These are phyloP conservation scores for Phyllosticta citribraziliensis DNA, from an alignment of 2,329 filamentous ascomycete species.

Conservation along the genomic window DNA sequence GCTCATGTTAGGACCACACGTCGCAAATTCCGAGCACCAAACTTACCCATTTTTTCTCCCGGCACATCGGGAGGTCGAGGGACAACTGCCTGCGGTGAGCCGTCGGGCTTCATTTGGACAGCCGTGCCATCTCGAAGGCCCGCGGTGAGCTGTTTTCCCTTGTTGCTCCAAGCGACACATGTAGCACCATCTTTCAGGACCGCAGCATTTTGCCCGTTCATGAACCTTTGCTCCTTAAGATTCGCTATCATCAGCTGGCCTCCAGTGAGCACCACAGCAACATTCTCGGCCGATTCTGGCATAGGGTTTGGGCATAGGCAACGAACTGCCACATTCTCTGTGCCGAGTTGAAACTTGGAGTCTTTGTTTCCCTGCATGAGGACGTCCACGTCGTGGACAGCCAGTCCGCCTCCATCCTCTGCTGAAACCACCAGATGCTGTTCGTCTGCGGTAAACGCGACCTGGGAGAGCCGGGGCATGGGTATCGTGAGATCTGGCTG, in stretches of 20 bases:
- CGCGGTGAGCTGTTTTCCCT: slow-evolving; percentile 85
- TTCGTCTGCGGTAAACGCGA: slow-evolving; percentile 87
- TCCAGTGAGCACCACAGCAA: slow-evolving; percentile 69
- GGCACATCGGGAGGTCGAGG: slow-evolving; percentile 63
- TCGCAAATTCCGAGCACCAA: not conserved
- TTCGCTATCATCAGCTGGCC: slow-evolving; percentile 81
- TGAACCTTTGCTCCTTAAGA: slow-evolving; percentile 55
- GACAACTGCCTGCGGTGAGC: slow-evolving; percentile 65
- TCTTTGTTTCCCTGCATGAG: slow-evolving; percentile 58
- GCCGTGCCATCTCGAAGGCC: slow-evolving; percentile 73
- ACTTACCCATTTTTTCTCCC: slow-evolving; percentile 56
- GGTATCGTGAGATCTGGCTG: slow-evolving; percentile 63
- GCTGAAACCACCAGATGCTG: slow-evolving; percentile 73
- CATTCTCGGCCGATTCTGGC: slow-evolving; percentile 59
- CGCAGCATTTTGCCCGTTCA: slow-evolving; percentile 47
- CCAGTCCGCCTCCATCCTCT: slow-evolving; percentile 69
- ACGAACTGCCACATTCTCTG: slow-evolving; percentile 64
- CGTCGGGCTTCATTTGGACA: slow-evolving; percentile 74
- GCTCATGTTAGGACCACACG: not conserved
- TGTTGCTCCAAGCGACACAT: slow-evolving; percentile 82
- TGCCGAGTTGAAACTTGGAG: slow-evolving; percentile 64
- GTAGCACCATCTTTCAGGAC: slow-evolving; percentile 66
- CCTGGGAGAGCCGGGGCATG: slow-evolving; percentile 71
- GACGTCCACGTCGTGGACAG: slow-evolving; percentile 67
- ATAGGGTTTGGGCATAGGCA: slow-evolving; percentile 73